phyloP scores from a whole-genome alignment of 208 protist genomes.

The Wallacemonas sp. region DNA sequence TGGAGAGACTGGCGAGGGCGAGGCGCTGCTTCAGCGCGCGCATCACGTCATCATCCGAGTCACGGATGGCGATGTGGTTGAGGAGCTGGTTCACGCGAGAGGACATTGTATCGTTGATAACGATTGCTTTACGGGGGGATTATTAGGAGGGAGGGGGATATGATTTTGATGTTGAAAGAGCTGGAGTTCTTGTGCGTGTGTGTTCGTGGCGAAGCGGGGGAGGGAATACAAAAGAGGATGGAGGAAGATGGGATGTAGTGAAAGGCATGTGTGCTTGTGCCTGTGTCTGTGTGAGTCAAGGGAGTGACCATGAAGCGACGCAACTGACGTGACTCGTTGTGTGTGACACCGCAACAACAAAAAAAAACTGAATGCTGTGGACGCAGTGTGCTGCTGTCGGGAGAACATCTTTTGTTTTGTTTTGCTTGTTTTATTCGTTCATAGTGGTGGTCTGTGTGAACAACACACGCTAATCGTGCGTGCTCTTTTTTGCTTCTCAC shows the following conservation, averaged over 20 bases:
- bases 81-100: conserved; percentile 75
- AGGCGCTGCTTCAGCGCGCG: conserved; percentile 74
- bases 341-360: no score
- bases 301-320: no score
- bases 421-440: neutral
- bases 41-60: conserved; percentile 61
- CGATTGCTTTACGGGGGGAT: neutral
- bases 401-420: neutral
- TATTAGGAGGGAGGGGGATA: neutral
- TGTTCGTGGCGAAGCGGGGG: no score
- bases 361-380: neutral
- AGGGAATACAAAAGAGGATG: no score
- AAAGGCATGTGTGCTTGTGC: no score
- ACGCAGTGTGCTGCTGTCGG: no score
- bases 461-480: neutral
- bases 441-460: neutral
- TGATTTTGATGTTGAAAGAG: neutral
- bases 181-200: no score
- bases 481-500: neutral
- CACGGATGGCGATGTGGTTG: conserved; percentile 68
- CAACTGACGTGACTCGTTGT: no score
- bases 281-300: no score
- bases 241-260: no score
- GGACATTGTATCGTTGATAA: conserved; percentile 42
- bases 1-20: conserved; percentile 64